phyloP scores from a whole-genome alignment of 352 stramenopile genomes.

The Pythium utonaiense region DNA sequence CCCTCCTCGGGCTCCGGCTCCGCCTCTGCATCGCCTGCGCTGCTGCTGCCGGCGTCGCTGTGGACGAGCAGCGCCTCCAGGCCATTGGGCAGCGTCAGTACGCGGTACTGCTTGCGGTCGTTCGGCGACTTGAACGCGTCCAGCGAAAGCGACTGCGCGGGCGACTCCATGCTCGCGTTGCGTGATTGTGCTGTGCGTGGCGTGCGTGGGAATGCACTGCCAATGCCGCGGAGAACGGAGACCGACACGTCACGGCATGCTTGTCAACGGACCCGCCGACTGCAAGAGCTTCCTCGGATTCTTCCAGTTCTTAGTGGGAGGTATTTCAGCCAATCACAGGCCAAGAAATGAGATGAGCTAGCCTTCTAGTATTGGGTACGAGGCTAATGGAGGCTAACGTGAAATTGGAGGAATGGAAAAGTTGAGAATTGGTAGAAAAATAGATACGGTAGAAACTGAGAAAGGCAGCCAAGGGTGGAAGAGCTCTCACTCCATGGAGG shows the following conservation, averaged over 20 bases:
- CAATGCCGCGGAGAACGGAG: neutral
- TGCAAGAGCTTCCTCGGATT: conserved; percentile 11
- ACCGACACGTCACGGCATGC: neutral
- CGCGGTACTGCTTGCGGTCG: conserved; percentile 51
- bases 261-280: neutral
- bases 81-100: conserved; percentile 53
- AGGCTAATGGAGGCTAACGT: neutral
- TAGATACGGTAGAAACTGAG: neutral
- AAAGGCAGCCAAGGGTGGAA: too few relatives aligned
- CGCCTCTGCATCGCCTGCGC: conserved; percentile 15
- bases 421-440: neutral
- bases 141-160: conserved; percentile 14
- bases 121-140: conserved; percentile 37
- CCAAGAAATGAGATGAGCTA: neutral
- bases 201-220: neutral
- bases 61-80: conserved; percentile 35
- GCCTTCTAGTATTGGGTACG: too few relatives aligned
- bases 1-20: conserved; percentile 27
- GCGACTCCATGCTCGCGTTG: neutral
- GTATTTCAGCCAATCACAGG: conserved; percentile 20
- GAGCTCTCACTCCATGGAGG: conserved; percentile 40
- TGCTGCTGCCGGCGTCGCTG: conserved; percentile 1
- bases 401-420: neutral
- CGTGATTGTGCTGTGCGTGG: neutral
- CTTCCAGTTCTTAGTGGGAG: conserved; percentile 26